Percentiles rank a stretch among this genome's conserved stretches.
Evolutionary conservation across 805 yeast genomes (phyloP).

Genomic region (Cyberlindnera sargentensis): DNA sequence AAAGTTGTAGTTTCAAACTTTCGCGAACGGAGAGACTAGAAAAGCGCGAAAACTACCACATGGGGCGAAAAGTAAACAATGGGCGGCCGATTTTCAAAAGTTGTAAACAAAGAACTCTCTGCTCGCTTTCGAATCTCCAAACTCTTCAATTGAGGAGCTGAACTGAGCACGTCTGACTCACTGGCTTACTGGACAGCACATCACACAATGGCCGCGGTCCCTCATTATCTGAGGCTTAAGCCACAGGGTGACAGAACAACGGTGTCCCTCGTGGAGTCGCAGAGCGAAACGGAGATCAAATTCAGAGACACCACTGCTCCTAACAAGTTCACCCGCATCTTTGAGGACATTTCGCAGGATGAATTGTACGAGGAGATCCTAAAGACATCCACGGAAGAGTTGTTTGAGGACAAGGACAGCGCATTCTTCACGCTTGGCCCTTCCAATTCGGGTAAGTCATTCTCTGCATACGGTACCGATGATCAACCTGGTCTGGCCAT

Average conservation of each 20-base stretch:
- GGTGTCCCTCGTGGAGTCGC: constrained; percentile 19
- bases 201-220: constrained; percentile 19
- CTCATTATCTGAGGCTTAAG: constrained; percentile 33
- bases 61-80: constrained; percentile 11
- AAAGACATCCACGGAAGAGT: constrained; percentile 14
- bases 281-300: constrained; percentile 17
- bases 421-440: constrained; percentile 46
- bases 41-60: constrained; percentile 5
- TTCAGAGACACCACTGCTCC: constrained; percentile 22
- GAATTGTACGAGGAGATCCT: constrained; percentile 29
- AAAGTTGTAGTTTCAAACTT: neutral
- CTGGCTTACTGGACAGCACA: neutral
- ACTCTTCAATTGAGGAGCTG: too few species aligned
- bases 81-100: neutral
- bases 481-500: constrained; percentile 32
- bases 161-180: too few species aligned
- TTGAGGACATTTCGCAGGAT: constrained; percentile 27
- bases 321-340: constrained; percentile 28
- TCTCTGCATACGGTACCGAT: constrained; percentile 30
- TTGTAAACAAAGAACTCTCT: too few species aligned
- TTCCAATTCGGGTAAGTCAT: constrained; percentile 44
- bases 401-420: constrained; percentile 31
- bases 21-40: neutral
- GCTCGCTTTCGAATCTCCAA: too few species aligned
- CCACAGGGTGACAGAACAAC: constrained; percentile 22